phyloP scores from a whole-genome alignment of 768 basidiomycete species.

The Russula earlei region DNA sequence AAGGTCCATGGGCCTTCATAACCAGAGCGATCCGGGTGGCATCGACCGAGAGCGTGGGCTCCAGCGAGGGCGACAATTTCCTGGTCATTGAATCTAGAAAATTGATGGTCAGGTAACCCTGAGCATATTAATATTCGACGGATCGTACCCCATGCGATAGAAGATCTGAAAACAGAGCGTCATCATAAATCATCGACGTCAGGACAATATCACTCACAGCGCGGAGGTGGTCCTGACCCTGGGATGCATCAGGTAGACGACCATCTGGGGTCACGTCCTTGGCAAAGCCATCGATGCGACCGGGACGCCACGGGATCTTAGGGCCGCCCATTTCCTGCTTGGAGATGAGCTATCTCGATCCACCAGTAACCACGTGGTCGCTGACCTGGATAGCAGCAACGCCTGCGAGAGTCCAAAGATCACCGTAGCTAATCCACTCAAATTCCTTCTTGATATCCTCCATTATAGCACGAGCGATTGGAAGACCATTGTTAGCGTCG shows the following conservation, averaged over 20 bases:
- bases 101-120: background rate
- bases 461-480: conserved; percentile 73
- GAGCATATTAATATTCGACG: background rate
- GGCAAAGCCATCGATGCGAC: conserved; percentile 80
- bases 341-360: background rate
- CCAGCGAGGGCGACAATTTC: conserved; percentile 94
- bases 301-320: conserved; percentile 87
- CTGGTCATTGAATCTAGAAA: conserved; percentile 77
- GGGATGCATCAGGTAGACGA: conserved; percentile 78
- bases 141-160: conserved; percentile 70
- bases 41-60: conserved; percentile 92
- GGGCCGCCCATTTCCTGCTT: conserved; percentile 83
- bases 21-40: conserved; percentile 74
- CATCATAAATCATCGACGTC: background rate
- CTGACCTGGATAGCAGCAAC: conserved; percentile 73
- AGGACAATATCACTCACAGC: conserved; percentile 35
- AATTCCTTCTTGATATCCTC: conserved; percentile 82
- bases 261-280: conserved; percentile 75
- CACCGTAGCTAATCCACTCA: conserved; percentile 92
- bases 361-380: background rate
- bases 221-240: conserved; percentile 80
- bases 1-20: conserved; percentile 94
- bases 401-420: conserved; percentile 93
- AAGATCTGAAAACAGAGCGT: conserved; percentile 46
- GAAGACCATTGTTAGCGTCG: conserved; percentile 74